These are phyloP conservation scores for Penicillium sp. DNA, from an alignment of 2,329 filamentous ascomycete genomes.

Conservation along the genomic window DNA sequence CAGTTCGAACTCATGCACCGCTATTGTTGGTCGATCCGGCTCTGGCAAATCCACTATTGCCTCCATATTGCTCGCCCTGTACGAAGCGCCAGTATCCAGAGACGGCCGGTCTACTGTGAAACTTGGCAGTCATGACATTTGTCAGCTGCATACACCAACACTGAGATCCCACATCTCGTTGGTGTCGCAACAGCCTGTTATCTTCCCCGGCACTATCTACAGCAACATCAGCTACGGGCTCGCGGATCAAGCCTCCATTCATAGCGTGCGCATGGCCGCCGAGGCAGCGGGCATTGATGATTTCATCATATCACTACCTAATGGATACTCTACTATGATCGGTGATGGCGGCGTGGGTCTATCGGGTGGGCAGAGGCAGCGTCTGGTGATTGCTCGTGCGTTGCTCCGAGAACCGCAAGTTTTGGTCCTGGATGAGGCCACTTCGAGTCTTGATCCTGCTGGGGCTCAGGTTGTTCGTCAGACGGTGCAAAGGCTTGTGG, in stretches of 20 bases:
- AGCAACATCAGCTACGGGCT: slow-evolving; percentile 69
- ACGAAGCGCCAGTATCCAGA: slow-evolving; percentile 39
- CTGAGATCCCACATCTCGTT: slow-evolving; percentile 59
- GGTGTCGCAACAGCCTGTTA: slow-evolving; percentile 56
- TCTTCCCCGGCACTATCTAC: slow-evolving; percentile 46
- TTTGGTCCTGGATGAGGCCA: slow-evolving; percentile 81
- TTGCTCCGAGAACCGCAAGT: slow-evolving; percentile 65
- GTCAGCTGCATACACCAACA: slow-evolving; percentile 52
- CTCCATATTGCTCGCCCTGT: slow-evolving; percentile 67
- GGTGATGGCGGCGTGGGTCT: slow-evolving; percentile 70
- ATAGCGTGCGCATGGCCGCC: slow-evolving; percentile 50
- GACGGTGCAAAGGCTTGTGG: slow-evolving; percentile 54
- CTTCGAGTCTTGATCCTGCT: slow-evolving; percentile 68
- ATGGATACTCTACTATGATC: slow-evolving; percentile 65
- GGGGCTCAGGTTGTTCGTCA: slow-evolving; percentile 59
- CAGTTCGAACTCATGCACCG: slow-evolving; percentile 58
- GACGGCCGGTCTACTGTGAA: slow-evolving; percentile 42
- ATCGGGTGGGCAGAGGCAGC: slow-evolving; percentile 77
- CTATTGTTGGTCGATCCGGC: slow-evolving; percentile 77
- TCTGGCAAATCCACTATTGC: slow-evolving; percentile 87
- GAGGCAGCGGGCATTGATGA: slow-evolving; percentile 61
- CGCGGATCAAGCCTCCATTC: slow-evolving; percentile 40
- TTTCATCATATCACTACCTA: slow-evolving; percentile 66
- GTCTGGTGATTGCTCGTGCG: slow-evolving; percentile 73
- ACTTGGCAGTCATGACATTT: slow-evolving; percentile 49